A percentile compares a stretch with the other conserved stretches of the same genome.
These are phyloP conservation scores for Kwoniella dendrophila DNA, from an alignment of 768 basidiomycete species.

Conservation along the genomic window DNA sequence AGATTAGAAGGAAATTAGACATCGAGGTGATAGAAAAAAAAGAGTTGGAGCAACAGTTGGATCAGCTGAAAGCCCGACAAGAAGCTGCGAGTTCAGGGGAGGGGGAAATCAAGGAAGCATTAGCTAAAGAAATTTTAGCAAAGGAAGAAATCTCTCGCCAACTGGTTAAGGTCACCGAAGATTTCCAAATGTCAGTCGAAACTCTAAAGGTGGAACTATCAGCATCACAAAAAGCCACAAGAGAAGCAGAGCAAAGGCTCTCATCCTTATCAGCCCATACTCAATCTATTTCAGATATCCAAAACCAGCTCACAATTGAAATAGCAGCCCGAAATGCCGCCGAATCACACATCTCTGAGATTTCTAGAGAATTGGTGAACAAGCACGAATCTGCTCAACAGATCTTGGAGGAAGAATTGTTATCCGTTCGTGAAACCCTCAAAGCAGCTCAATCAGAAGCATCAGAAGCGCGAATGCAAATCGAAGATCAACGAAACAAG, in stretches of 20 bases:
- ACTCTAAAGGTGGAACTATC: neutral
- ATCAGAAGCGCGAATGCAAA: neutral
- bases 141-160: neutral
- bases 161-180: neutral
- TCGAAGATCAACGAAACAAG: neutral
- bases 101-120: neutral
- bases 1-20: conserved; percentile 6
- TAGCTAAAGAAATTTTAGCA: neutral
- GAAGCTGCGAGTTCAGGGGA: neutral
- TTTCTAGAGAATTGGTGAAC: conserved; percentile 2
- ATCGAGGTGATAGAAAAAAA: neutral
- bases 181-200: neutral
- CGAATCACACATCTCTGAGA: conserved; percentile 3
- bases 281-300: neutral
- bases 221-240: neutral
- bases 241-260: conserved; percentile 2
- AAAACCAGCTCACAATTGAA: conserved; percentile 1
- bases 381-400: conserved; percentile 20
- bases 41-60: conserved; percentile 4
- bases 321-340: conserved; percentile 11
- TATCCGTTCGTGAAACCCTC: conserved; percentile 17
- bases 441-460: conserved; percentile 3
- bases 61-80: conserved; percentile 4
- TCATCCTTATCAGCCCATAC: neutral
- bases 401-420: conserved; percentile 11